These are phyloP conservation scores for Begonia loranthoides DNA, from an alignment of 306 rosid species.

Conservation along the genomic window DNA sequence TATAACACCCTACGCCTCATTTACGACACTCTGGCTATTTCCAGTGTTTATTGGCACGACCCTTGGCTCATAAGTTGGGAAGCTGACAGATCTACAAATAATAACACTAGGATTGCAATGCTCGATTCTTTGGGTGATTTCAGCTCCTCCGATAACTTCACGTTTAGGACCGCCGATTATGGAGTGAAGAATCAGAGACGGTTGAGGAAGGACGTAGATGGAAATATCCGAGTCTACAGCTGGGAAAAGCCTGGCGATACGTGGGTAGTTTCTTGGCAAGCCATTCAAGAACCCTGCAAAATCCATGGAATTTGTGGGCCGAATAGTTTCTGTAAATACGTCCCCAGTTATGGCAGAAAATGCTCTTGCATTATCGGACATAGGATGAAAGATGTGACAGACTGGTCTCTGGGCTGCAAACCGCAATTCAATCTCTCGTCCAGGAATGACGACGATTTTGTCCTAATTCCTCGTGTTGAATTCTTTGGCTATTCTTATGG, in stretches of 20 bases:
- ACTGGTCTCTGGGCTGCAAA: conserved; percentile 36
- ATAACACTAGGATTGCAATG: conserved; percentile 28
- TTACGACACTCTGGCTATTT: conserved; percentile 33
- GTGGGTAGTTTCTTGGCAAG: conserved; percentile 45
- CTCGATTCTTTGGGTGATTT: conserved; percentile 31
- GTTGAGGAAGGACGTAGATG: conserved; percentile 33
- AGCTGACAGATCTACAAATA: conserved; percentile 22
- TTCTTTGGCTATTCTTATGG: conserved; percentile 31
- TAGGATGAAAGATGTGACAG: conserved; percentile 7
- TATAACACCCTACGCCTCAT: conserved; percentile 37
- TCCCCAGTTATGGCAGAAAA: neutral
- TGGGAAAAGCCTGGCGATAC: conserved; percentile 6
- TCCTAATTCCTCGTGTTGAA: conserved; percentile 23
- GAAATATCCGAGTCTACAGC: conserved; percentile 38
- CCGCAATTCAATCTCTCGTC: conserved; percentile 20
- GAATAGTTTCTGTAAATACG: conserved; percentile 22
- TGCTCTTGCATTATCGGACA: conserved; percentile 36
- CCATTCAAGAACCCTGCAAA: conserved; percentile 20
- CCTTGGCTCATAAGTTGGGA: conserved; percentile 28
- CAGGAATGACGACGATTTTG: conserved; percentile 10
- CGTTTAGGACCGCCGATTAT: conserved; percentile 24
- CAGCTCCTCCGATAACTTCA: conserved; percentile 30
- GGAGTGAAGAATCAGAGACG: conserved; percentile 24
- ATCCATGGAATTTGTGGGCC: conserved; percentile 43
- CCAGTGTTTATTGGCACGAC: conserved; percentile 41